Evolutionary conservation across 192 early-diverging fungal species (phyloP).

Genomic region (Funneliformis mosseae): DNA sequence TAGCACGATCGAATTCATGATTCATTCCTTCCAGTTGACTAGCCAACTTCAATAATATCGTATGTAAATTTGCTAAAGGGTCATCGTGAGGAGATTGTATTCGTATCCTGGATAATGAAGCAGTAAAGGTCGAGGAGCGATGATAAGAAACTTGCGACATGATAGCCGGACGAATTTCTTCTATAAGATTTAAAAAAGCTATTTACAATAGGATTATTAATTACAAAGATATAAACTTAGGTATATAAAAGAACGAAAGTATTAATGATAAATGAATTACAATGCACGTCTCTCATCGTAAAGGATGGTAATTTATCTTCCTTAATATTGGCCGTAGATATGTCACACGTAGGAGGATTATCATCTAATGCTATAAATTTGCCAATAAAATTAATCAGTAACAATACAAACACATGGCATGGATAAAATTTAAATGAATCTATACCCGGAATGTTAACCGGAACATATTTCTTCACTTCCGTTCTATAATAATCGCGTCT

Average conservation of each 20-base stretch:
- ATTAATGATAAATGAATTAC: background rate
- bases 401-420: background rate
- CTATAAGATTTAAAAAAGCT: constrained; percentile 5
- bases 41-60: constrained; percentile 41
- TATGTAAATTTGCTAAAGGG: constrained; percentile 37
- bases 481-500: constrained; percentile 46
- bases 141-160: background rate
- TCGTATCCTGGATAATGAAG: background rate
- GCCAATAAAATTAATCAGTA: background rate
- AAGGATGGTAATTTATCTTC: constrained; percentile 42
- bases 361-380: constrained; percentile 42
- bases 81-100: constrained; percentile 3
- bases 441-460: constrained; percentile 40
- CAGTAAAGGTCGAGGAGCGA: background rate
- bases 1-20: constrained; percentile 44
- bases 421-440: background rate
- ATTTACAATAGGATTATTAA: background rate
- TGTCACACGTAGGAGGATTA: constrained; percentile 51
- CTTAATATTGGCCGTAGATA: constrained; percentile 42
- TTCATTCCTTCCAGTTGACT: constrained; percentile 50
- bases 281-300: constrained; percentile 46
- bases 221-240: background rate
- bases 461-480: constrained; percentile 45
- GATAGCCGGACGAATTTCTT: background rate
- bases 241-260: background rate